A percentile compares a stretch with the other conserved stretches of the same genome.
phyloP scores from a whole-genome alignment of 108 stramenopile genomes.

The Parmales sp. region DNA sequence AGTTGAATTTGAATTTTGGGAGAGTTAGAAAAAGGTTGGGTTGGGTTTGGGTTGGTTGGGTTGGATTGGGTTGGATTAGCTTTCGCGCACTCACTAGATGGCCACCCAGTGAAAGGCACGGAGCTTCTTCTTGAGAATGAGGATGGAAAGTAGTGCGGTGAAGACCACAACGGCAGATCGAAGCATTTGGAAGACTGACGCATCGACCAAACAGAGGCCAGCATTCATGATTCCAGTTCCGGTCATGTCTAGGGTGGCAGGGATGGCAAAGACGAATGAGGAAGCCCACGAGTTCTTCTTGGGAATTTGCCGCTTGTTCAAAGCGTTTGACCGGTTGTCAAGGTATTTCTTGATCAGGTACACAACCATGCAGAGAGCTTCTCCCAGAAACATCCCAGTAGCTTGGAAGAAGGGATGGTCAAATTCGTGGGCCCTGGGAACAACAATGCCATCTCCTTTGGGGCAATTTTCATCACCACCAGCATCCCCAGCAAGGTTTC shows the following conservation, averaged over 20 bases:
- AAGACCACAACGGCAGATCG: slow-evolving; percentile 6
- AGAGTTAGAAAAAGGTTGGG: no score
- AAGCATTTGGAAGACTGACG: slow-evolving; percentile 8
- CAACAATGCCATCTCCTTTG: not conserved
- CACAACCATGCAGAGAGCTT: not conserved
- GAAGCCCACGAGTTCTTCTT: not conserved
- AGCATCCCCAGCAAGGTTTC: not conserved
- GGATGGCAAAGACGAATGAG: not conserved
- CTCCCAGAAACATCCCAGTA: not conserved
- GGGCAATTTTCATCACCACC: not conserved
- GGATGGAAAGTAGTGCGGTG: not conserved
- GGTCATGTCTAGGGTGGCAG: slow-evolving; percentile 6
- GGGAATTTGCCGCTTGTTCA: not conserved
- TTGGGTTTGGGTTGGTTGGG: no score
- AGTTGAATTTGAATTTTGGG: no score
- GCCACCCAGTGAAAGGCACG: not conserved
- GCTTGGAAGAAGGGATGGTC: slow-evolving; percentile 10
- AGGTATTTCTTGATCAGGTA: not conserved
- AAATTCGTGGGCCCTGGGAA: not conserved
- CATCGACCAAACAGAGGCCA: not conserved
- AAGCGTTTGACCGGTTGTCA: not conserved
- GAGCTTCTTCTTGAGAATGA: not conserved
- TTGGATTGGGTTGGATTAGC: no score
- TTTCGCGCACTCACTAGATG: no score
- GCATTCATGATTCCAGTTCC: slow-evolving; percentile 9